These are phyloP conservation scores for Wickerhamomyces canadensis DNA, from an alignment of 805 yeast genomes.

Conservation along the genomic window DNA sequence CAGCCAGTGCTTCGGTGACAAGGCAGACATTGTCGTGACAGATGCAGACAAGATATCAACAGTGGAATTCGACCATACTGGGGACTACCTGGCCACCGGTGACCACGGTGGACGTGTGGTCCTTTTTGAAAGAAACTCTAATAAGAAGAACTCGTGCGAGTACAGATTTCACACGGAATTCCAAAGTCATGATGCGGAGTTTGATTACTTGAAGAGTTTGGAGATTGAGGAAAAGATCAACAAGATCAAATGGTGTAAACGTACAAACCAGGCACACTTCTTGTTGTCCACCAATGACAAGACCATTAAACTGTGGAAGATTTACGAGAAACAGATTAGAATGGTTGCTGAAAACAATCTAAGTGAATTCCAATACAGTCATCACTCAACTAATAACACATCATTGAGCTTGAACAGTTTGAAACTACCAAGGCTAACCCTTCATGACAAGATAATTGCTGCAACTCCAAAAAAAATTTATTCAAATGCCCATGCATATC, in stretches of 20 bases:
- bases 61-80: conserved; percentile 92
- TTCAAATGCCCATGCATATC: conserved; percentile 97
- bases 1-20: conserved; percentile 98
- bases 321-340: conserved; percentile 85
- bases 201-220: conserved; percentile 89
- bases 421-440: conserved; percentile 80
- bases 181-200: conserved; percentile 98
- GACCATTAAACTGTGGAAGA: conserved; percentile 97
- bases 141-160: conserved; percentile 73
- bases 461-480: conserved; percentile 91
- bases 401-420: conserved; percentile 40
- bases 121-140: conserved; percentile 80
- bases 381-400: conserved; percentile 10
- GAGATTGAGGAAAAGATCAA: conserved; percentile 98
- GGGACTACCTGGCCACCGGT: conserved; percentile 95
- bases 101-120: conserved; percentile 99
- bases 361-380: conserved; percentile 32
- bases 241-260: conserved; percentile 92
- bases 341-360: conserved; percentile 90
- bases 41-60: conserved; percentile 97
- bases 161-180: conserved; percentile 95
- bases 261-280: conserved; percentile 86
- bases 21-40: conserved; percentile 93
- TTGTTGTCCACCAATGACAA: conserved; percentile 91
- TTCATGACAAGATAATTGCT: conserved; percentile 91